phyloP scores from a whole-genome alignment of 768 basidiomycete genomes.

The Chalciporus sphaerocephalus region DNA sequence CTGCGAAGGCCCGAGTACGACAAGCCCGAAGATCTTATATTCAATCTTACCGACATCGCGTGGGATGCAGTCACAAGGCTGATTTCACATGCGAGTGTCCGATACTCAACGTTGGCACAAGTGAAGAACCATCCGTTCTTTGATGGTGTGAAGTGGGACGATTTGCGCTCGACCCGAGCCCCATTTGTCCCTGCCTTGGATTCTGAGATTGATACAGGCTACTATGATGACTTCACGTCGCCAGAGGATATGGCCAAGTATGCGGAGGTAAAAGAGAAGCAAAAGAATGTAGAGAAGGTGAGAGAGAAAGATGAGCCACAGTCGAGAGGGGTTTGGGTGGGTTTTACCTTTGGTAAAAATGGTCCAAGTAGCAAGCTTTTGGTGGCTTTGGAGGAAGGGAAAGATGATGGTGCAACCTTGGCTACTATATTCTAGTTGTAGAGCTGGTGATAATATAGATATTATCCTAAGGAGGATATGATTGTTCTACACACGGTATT shows the following conservation, averaged over 20 bases:
- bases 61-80: conserved; percentile 92
- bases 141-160: conserved; percentile 66
- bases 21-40: conserved; percentile 91
- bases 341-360: conserved; percentile 89
- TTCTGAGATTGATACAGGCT: conserved; percentile 91
- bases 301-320: conserved; percentile 79
- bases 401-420: conserved; percentile 46
- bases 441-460: too few relatives aligned
- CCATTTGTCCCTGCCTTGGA: conserved; percentile 95
- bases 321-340: conserved; percentile 81
- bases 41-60: conserved; percentile 88
- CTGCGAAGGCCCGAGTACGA: conserved; percentile 93
- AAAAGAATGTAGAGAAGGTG: conserved; percentile 87
- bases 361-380: conserved; percentile 49
- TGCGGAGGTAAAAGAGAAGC: conserved; percentile 96
- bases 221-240: conserved; percentile 88
- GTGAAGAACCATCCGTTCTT: conserved; percentile 84
- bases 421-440: conserved; percentile 60
- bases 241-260: conserved; percentile 98
- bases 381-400: conserved; percentile 28
- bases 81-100: conserved; percentile 80
- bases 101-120: conserved; percentile 70
- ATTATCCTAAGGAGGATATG: too few relatives aligned
- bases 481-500: too few relatives aligned
- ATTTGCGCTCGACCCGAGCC: conserved; percentile 68